phyloP scores from a whole-genome alignment of 148 eudicot species.

The Pharnaceum exiguum region DNA sequence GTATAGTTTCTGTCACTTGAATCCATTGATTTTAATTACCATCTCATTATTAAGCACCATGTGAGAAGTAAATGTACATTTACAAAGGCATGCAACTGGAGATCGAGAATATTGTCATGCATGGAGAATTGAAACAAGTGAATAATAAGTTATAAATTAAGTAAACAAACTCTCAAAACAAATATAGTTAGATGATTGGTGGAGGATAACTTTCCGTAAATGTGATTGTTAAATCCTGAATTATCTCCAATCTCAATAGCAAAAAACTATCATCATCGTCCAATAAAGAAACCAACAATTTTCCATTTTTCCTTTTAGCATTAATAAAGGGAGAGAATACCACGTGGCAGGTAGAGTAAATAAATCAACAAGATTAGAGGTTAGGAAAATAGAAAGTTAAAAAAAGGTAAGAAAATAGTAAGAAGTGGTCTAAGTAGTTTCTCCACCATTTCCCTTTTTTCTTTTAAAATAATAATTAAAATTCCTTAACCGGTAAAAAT shows the following conservation, averaged over 20 bases:
- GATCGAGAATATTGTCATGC: too few relatives aligned
- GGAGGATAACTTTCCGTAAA: conserved; percentile 7
- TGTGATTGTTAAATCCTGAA: conserved; percentile 14
- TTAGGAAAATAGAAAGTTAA: conserved; percentile 5
- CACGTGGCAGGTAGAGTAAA: conserved; percentile 4
- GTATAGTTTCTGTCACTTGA: too few relatives aligned
- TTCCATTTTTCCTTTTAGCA: neutral
- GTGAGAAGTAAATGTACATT: too few relatives aligned
- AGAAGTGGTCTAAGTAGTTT: conserved; percentile 21
- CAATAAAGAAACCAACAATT: neutral
- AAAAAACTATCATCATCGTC: conserved; percentile 1
- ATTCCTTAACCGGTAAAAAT: neutral
- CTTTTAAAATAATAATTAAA: neutral
- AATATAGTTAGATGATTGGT: neutral
- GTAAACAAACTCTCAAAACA: neutral
- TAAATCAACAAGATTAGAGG: conserved; percentile 8
- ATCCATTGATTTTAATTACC: too few relatives aligned
- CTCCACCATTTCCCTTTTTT: neutral
- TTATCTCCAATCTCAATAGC: conserved; percentile 20
- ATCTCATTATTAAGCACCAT: too few relatives aligned
- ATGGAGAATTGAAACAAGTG: too few relatives aligned
- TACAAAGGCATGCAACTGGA: too few relatives aligned
- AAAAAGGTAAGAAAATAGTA: conserved; percentile 9
- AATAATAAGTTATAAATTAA: neutral
- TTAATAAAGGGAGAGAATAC: neutral